Evolutionary conservation across 1,139 yeast genomes (phyloP), one percentile per base, ranked within the genome.

Genomic region (Yamadazyma friedrichii): DNA sequence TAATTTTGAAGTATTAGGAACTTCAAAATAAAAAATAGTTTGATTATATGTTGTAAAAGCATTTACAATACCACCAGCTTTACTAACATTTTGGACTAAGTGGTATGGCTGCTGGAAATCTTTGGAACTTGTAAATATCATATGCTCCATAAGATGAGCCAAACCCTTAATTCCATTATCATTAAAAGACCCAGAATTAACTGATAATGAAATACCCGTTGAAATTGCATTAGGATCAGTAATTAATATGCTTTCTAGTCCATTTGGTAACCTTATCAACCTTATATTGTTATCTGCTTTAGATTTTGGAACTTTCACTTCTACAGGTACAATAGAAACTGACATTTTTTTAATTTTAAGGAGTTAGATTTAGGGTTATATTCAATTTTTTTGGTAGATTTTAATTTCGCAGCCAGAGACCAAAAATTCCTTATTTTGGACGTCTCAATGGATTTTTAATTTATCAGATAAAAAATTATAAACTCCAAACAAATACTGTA

Each of bases 111-210:
- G 58, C 0, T 87, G 83, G 46, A 61, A 78, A 32, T 69, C 62
- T 43, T 74, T 75, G 0, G 86, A 76, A 1, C 87, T 86, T 37
- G 76, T 66, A 39, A 81, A 71, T 1, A 84, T 49, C 74, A 80
- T 69, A 56, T 85, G 93, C 47, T 85, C 93, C 55, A 88, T 82
- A 33, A 84, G 65, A 61, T 85, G 94, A 0, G 93, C 91, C 30
- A 84, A 50, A 0, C 93, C 93, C 0, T 73, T 40, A 1, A 65
- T 63, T 3, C 61, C 64, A 1, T 86, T 84, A 50, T 85, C 91
- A 39, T 74, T 67, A 52, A 76, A 76, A 1, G 88, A 80, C 1
- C 93, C 93, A 0, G 82, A 55, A 1, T 78, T 77, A 0, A 84
- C 79, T 15, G 84, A 66, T 3, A 84, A 41, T 0, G 72, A 54